A percentile compares a stretch with the other conserved stretches of the same genome.
phyloP scores from a whole-genome alignment of 345 rosid genomes.

The Eutrema japonicum region DNA sequence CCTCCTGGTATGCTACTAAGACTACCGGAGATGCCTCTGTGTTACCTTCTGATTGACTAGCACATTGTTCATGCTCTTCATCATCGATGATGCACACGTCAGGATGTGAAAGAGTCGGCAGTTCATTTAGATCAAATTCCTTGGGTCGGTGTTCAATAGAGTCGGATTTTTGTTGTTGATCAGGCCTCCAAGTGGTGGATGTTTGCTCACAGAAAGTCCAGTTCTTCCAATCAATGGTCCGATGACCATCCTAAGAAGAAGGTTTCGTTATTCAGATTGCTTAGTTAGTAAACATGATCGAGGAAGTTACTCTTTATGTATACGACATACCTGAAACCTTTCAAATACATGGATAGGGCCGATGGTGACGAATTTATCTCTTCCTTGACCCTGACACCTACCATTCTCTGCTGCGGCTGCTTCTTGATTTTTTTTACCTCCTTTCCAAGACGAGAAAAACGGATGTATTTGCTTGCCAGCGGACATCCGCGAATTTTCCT shows the following conservation, averaged over 20 bases:
- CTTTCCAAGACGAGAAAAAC: slow-evolving; percentile 68
- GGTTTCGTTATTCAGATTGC: slow-evolving; percentile 16
- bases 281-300: background rate
- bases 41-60: slow-evolving; percentile 42
- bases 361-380: slow-evolving; percentile 39
- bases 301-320: slow-evolving; percentile 13
- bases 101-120: slow-evolving; percentile 36
- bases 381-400: slow-evolving; percentile 41
- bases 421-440: slow-evolving; percentile 56
- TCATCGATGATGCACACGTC: slow-evolving; percentile 41
- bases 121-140: slow-evolving; percentile 51
- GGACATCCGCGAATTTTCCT: slow-evolving; percentile 76
- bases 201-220: slow-evolving; percentile 62
- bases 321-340: slow-evolving; percentile 54
- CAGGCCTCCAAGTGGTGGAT: slow-evolving; percentile 24
- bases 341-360: slow-evolving; percentile 96
- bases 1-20: slow-evolving; percentile 45
- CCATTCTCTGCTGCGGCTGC: slow-evolving; percentile 43
- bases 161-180: slow-evolving; percentile 34
- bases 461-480: slow-evolving; percentile 86
- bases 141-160: slow-evolving; percentile 45
- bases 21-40: slow-evolving; percentile 41
- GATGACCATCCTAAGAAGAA: slow-evolving; percentile 52
- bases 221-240: slow-evolving; percentile 71
- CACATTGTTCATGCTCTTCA: slow-evolving; percentile 38